phyloP scores from a whole-genome alignment of 192 early-diverging fungal genomes.

The Obelidium mucronatum region DNA sequence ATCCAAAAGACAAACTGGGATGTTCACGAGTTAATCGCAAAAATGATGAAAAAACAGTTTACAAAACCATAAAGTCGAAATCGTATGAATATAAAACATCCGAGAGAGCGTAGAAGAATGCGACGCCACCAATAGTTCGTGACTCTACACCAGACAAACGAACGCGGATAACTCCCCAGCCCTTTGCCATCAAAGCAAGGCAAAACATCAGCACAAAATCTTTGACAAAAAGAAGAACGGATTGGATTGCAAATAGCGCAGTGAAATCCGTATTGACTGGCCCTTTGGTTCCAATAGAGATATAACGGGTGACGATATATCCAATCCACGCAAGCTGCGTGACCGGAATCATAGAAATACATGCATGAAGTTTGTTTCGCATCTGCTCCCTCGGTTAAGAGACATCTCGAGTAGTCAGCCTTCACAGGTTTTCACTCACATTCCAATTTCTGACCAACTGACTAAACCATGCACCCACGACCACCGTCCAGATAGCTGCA shows the following conservation, averaged over 20 bases:
- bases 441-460: neutral
- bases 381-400: neutral
- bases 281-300: neutral
- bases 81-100: neutral
- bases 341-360: neutral
- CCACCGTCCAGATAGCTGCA: neutral
- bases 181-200: neutral
- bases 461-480: neutral
- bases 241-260: neutral
- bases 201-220: neutral
- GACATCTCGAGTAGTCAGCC: neutral
- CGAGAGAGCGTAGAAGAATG: neutral
- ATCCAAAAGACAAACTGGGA: neutral
- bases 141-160: neutral
- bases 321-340: neutral
- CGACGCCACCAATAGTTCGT: neutral
- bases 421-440: neutral
- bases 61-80: neutral
- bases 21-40: neutral
- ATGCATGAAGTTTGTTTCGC: conserved; percentile 12
- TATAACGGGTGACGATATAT: neutral
- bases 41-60: neutral
- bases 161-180: neutral
- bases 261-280: too few relatives aligned
- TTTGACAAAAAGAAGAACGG: neutral